phyloP scores from a whole-genome alignment of 2,329 filamentous ascomycete genomes.

The Herpotrichia juniperi region DNA sequence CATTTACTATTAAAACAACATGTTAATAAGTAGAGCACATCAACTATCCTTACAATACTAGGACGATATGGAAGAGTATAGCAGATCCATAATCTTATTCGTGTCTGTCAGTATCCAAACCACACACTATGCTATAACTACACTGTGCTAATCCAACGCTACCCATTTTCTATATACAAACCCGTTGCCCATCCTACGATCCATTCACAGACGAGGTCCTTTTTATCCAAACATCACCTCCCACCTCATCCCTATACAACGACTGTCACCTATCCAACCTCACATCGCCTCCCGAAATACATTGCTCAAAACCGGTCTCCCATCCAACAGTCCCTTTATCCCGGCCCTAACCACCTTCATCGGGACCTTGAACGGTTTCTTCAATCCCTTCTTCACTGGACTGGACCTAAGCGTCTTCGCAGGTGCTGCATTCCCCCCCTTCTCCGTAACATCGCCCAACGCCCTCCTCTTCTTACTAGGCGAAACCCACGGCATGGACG shows the following conservation, averaged over 20 bases:
- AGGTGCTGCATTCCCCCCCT: conserved; percentile 14
- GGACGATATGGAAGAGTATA: too few species aligned
- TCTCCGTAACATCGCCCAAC: conserved; percentile 33
- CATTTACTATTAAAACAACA: too few species aligned
- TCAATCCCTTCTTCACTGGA: conserved; percentile 13
- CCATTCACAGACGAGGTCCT: too few species aligned
- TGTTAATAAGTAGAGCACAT: too few species aligned
- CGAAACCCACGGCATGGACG: conserved; percentile 23
- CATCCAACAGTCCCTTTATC: conserved; percentile 64
- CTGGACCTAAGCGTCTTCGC: conserved; percentile 26
- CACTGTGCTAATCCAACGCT: background rate
- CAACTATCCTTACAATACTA: too few species aligned
- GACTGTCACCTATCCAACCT: background rate
- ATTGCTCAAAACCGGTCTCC: conserved; percentile 73
- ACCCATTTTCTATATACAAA: too few species aligned
- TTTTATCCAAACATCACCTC: too few species aligned
- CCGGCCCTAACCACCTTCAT: conserved; percentile 66
- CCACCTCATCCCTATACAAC: background rate
- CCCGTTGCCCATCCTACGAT: background rate
- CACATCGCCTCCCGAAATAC: conserved; percentile 67
- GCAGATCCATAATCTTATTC: too few species aligned
- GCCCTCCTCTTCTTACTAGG: conserved; percentile 35
- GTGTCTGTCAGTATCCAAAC: too few species aligned
- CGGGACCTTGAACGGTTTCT: conserved; percentile 55
- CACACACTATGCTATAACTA: too few species aligned